Evolutionary conservation across 305 asterid genomes (phyloP).

Genomic region (Solanum aculeatissimum): DNA sequence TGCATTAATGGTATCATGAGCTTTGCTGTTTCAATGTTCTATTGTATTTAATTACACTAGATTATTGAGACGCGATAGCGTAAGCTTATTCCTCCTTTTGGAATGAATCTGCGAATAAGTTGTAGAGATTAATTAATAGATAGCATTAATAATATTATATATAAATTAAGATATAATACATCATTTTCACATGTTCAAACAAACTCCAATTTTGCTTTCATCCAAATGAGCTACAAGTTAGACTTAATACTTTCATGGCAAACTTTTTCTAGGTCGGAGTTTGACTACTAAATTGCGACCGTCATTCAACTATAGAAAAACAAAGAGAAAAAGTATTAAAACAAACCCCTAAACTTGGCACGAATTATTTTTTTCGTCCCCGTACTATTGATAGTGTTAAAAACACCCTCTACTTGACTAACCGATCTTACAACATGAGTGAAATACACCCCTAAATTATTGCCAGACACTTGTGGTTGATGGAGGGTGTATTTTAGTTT

Average conservation of each 20-base stretch:
- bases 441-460: too few species aligned
- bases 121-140: background rate
- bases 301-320: background rate
- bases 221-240: background rate
- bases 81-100: background rate
- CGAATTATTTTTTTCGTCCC: too few species aligned
- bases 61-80: background rate
- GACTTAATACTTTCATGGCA: background rate
- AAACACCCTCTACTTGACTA: too few species aligned
- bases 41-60: background rate
- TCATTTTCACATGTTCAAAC: background rate
- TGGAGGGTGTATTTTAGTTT: too few species aligned
- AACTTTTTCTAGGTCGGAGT: background rate
- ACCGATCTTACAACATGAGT: too few species aligned
- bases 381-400: too few species aligned
- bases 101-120: background rate
- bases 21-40: background rate
- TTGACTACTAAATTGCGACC: background rate
- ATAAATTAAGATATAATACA: background rate
- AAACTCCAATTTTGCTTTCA: background rate
- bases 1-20: background rate
- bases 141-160: too few species aligned
- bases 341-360: too few species aligned
- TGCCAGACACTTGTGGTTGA: too few species aligned
- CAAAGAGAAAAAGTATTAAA: background rate